Conservation (phyloP, 805 yeast genomes). For the Candida multigemmis region DNA sequence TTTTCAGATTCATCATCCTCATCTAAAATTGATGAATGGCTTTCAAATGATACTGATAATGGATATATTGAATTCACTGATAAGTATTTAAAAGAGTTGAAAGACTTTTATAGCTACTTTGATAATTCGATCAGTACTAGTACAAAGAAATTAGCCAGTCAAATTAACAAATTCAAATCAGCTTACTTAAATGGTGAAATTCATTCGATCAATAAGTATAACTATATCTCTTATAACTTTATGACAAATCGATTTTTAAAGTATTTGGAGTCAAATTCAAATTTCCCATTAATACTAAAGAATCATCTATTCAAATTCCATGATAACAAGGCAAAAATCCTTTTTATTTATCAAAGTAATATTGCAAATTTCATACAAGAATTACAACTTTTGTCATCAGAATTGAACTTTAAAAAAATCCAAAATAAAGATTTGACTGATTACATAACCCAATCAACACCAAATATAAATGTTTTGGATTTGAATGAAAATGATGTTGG, state of each 20-base stretch:
- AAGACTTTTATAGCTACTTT: slow-evolving; percentile 12
- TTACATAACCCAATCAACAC: no score
- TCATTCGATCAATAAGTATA: slow-evolving; percentile 7
- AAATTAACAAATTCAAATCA: slow-evolving; percentile 16
- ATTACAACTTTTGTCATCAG: slow-evolving; percentile 6
- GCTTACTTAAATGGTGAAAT: slow-evolving; percentile 9
- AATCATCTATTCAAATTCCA: slow-evolving; percentile 6
- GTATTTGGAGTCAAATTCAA: slow-evolving; percentile 6
- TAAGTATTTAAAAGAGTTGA: slow-evolving; percentile 10
- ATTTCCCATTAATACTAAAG: slow-evolving; percentile 11
- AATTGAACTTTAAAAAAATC: no score
- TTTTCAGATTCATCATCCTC: neutral
- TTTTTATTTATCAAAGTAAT: slow-evolving; percentile 6
- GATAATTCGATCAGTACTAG: slow-evolving; percentile 12
- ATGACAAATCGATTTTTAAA: slow-evolving; percentile 13
- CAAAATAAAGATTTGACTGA: no score
- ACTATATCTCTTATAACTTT: slow-evolving; percentile 8
- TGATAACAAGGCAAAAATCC: neutral
- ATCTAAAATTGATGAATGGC: neutral
- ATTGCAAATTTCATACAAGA: slow-evolving; percentile 9
- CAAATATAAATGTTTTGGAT: no score
- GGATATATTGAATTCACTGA: slow-evolving; percentile 8
- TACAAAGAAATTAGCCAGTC: no score
- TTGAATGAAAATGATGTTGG: no score
- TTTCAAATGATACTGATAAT: neutral